Conservation (phyloP, 345 rosid genomes). For the Ceriops tagal region DNA sequence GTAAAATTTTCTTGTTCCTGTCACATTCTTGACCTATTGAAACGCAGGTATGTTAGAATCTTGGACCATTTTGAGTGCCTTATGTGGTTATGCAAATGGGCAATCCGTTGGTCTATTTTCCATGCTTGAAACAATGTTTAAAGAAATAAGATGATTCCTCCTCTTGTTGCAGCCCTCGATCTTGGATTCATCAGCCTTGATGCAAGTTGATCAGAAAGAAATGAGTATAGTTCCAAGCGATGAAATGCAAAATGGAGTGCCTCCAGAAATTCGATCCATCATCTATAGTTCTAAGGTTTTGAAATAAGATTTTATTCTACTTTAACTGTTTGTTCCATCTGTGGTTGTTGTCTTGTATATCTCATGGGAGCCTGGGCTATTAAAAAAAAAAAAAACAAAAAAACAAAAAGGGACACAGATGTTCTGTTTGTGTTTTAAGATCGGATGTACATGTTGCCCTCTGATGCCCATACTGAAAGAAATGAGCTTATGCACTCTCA, state of each 20-base stretch:
- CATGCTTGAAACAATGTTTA: background rate
- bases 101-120: background rate
- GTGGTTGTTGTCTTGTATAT: background rate
- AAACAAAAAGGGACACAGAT: too few species aligned
- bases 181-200: slow-evolving; percentile 10
- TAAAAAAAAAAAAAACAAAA: background rate
- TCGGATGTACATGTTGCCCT: too few species aligned
- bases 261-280: slow-evolving; percentile 13
- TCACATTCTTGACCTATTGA: too few species aligned
- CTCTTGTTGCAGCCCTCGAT: background rate
- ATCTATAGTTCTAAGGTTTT: slow-evolving; percentile 21
- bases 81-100: background rate
- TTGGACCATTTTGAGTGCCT: too few species aligned
- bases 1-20: too few species aligned
- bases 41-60: too few species aligned
- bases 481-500: background rate
- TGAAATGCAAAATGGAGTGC: slow-evolving; percentile 19
- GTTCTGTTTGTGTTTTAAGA: too few species aligned
- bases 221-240: slow-evolving; percentile 9
- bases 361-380: background rate
- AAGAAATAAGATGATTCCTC: background rate
- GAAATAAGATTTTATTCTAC: background rate
- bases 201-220: slow-evolving; percentile 23
- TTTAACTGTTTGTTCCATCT: background rate
- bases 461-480: background rate